These are phyloP conservation scores for Boehmeria nivea DNA, from an alignment of 306 rosid species.

Conservation along the genomic window DNA sequence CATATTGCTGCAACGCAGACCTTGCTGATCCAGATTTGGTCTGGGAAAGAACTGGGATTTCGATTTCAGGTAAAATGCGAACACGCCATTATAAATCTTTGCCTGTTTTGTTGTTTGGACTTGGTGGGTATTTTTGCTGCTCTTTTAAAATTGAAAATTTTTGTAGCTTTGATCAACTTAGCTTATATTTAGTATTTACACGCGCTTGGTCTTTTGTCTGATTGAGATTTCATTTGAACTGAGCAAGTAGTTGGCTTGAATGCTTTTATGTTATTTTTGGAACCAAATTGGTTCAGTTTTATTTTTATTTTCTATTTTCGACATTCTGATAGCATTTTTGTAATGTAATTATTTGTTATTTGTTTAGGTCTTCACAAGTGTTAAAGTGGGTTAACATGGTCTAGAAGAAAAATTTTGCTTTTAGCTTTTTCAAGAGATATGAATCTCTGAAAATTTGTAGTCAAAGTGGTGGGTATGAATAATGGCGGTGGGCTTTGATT, in stretches of 20 bases:
- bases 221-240: no score
- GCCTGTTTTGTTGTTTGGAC: no score
- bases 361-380: constrained; percentile 1
- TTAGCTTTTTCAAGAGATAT: constrained; percentile 20
- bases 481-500: constrained; percentile 29
- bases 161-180: neutral
- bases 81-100: constrained; percentile 42
- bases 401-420: constrained; percentile 11
- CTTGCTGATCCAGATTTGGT: constrained; percentile 50
- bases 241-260: no score
- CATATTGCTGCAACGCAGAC: constrained; percentile 18
- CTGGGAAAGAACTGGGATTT: constrained; percentile 30
- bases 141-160: constrained; percentile 8
- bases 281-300: constrained; percentile 15
- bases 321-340: constrained; percentile 8
- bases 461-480: constrained; percentile 25
- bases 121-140: no score
- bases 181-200: no score
- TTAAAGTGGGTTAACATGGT: constrained; percentile 19
- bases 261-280: no score
- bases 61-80: constrained; percentile 42
- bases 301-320: constrained; percentile 23
- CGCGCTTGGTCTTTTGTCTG: no score
- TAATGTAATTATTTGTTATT: no score
- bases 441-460: constrained; percentile 25